Evolutionary conservation across 2,329 filamentous ascomycete genomes (phyloP), one percentile per base, ranked within the genome.

Genomic region (Massarina eburnea): DNA sequence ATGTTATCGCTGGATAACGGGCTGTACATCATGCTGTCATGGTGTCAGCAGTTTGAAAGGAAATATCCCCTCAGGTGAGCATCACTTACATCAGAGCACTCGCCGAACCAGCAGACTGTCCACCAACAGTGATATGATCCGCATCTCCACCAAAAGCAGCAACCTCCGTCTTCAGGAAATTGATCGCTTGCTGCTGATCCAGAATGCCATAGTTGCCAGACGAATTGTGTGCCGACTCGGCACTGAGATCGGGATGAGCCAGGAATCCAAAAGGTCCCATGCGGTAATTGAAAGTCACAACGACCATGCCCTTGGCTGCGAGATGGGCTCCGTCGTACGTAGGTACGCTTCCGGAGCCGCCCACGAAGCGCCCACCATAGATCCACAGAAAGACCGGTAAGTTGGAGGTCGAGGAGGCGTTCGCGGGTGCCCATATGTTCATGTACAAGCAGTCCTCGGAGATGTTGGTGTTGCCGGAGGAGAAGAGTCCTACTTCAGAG

Each of bases 141-240:
- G 50, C 34, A 34, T 67, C 51, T 19, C 57, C 57, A 6, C 57
- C 57, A 19, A 59, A 58, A 5, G 46, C 43, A 20, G 34, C 35
- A 45, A 69, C 64, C 49, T 72, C 64, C 47, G 60, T 52, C 10
- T 61, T 61, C 1, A 77, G 69, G 75, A 75, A 77, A 34, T 74
- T 69, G 14, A 77, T 42, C 34, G 48, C 45, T 19, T 45, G 42
- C 12, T 44, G 34, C 37, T 49, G 48, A 30, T 52, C 49, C 27
- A 41, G 35, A 6, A 49, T 41, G 4, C 49, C 49, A 3, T 43
- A 46, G 19, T 52, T 45, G 3, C 29, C 39, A 14, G 39, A 41
- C 12, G 27, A 12, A 6, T n/a, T 4, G 19, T n/a, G 7, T 15
- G 12, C 18, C 10, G 27, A 33, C 18, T 41, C 39, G 12, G 6